Evolutionary conservation across 164 flowering plant genomes (phyloP).

Genomic region (Magnolia kwangsiensis): DNA sequence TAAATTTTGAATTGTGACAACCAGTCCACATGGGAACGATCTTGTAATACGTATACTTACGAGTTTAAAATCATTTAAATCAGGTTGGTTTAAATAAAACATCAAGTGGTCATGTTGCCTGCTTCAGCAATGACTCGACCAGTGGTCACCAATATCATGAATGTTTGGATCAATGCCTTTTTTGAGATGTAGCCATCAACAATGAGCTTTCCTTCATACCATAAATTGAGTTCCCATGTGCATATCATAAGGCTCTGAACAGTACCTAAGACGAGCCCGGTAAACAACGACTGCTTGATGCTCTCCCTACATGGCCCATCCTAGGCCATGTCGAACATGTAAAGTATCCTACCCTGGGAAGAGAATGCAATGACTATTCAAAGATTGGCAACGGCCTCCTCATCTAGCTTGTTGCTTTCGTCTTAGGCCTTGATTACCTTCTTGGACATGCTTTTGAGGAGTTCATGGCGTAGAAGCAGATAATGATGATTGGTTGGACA

Average conservation of each 20-base stretch:
- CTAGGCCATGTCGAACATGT: conserved; percentile 59
- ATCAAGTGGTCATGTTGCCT: conserved; percentile 82
- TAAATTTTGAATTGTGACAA: too few relatives aligned
- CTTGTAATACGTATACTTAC: too few relatives aligned
- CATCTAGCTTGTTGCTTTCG: conserved; percentile 74
- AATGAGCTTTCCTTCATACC: conserved; percentile 75
- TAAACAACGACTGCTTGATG: conserved; percentile 64
- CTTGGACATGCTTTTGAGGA: conserved; percentile 60
- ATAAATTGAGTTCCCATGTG: conserved; percentile 71
- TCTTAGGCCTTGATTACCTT: conserved; percentile 67
- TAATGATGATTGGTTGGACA: conserved; percentile 66
- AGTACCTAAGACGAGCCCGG: conserved; percentile 67
- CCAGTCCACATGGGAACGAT: too few relatives aligned
- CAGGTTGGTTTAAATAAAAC: too few relatives aligned
- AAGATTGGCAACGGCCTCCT: conserved; percentile 79
- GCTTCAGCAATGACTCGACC: conserved; percentile 90
- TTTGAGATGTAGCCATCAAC: conserved; percentile 45
- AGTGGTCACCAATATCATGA: conserved; percentile 68
- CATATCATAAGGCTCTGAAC: conserved; percentile 54
- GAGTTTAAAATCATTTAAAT: too few relatives aligned
- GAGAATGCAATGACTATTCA: conserved; percentile 76
- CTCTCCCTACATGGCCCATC: conserved; percentile 58
- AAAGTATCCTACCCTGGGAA: conserved; percentile 60
- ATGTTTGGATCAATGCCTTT: conserved; percentile 61
- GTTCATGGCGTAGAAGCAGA: conserved; percentile 52